These are phyloP conservation scores for Fusarium sp. DNA, from an alignment of 2,329 filamentous ascomycete genomes.

Conservation along the genomic window DNA sequence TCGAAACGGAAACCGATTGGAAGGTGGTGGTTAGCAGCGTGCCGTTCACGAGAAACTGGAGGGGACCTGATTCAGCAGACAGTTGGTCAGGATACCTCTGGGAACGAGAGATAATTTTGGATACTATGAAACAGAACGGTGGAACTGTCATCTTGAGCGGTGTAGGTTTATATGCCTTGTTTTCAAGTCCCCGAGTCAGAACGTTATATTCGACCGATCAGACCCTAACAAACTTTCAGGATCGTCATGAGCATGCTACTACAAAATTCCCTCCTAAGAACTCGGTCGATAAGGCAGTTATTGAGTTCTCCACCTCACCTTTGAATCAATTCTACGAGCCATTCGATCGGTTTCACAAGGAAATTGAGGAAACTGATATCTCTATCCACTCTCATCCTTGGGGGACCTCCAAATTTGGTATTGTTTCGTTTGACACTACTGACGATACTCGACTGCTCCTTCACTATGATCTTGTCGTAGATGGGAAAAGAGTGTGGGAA, in stretches of 20 bases:
- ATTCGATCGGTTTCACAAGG: conserved; percentile 5
- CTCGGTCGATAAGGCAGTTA: neutral
- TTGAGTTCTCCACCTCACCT: conserved; percentile 12
- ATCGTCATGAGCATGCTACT: conserved; percentile 6
- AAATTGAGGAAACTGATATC: conserved; percentile 6
- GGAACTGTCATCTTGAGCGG: conserved; percentile 3
- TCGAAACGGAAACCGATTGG: neutral
- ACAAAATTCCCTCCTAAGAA: conserved; percentile 1
- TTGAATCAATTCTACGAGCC: conserved; percentile 17
- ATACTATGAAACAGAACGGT: neutral
- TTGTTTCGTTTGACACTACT: neutral
- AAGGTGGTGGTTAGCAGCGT: conserved; percentile 5
- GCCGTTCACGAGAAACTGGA: conserved; percentile 1
- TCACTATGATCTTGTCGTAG: neutral
- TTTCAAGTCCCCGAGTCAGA: neutral
- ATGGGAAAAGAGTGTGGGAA: neutral
- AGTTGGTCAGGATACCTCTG: conserved; percentile 8
- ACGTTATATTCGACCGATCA: too few species aligned
- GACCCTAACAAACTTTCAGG: neutral
- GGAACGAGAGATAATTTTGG: neutral
- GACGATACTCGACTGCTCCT: neutral
- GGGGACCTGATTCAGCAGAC: neutral
- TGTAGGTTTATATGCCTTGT: neutral
- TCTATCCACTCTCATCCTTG: conserved; percentile 5
- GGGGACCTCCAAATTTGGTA: conserved; percentile 1